phyloP scores from a whole-genome alignment of 257 asterid species.

The Cruciata laevipes region DNA sequence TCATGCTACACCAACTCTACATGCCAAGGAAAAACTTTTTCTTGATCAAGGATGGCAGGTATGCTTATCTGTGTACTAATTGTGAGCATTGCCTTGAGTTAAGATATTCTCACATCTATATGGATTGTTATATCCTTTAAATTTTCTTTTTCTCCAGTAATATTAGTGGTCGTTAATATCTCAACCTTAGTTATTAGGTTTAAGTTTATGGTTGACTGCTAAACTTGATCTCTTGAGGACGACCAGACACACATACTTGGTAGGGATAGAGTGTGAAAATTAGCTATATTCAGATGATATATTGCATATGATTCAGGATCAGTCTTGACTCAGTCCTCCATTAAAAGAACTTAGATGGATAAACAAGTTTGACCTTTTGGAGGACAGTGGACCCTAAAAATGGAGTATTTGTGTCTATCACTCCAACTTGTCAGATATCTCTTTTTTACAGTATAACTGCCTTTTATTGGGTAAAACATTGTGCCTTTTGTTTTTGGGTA shows the following conservation, averaged over 20 bases:
- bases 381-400: neutral
- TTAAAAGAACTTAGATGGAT: neutral
- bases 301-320: neutral
- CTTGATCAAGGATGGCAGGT: constrained; percentile 99
- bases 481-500: too few species aligned
- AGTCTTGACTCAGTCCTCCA: neutral
- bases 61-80: constrained; percentile 12
- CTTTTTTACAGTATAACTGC: neutral
- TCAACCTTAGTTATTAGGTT: neutral
- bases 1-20: constrained; percentile 81
- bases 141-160: neutral
- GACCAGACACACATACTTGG: neutral
- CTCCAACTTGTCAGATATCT: neutral
- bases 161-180: neutral
- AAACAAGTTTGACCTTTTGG: neutral
- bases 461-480: neutral
- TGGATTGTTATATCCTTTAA: neutral
- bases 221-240: neutral
- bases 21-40: constrained; percentile 81
- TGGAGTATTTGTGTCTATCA: neutral
- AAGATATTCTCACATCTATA: neutral
- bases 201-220: neutral
- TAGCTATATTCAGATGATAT: neutral
- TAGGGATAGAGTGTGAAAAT: neutral
- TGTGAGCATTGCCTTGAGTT: neutral